These are phyloP conservation scores for Micromonas pusilla DNA, from an alignment of 139 green algal species.

Conservation along the genomic window DNA sequence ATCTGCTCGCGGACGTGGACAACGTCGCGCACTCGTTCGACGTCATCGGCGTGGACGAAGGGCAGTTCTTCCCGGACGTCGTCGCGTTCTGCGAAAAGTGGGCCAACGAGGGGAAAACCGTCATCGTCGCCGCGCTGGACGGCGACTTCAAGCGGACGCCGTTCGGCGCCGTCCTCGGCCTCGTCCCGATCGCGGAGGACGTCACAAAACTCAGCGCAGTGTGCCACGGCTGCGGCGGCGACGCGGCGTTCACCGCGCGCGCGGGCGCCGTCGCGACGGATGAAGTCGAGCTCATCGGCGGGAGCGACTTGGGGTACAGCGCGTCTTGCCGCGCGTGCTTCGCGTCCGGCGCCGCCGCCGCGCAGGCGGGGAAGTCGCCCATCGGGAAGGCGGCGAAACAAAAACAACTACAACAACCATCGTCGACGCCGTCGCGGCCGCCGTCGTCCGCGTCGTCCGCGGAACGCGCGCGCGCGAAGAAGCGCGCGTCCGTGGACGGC, in stretches of 20 bases:
- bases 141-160: conserved; percentile 27
- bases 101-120: conserved; percentile 31
- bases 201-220: conserved; percentile 34
- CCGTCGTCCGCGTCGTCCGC: neutral
- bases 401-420: neutral
- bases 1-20: conserved; percentile 22
- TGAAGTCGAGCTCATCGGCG: neutral
- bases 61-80: conserved; percentile 36
- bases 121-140: conserved; percentile 36
- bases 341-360: too few relatives aligned
- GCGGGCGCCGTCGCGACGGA: neutral
- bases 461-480: neutral
- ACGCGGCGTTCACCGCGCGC: conserved; percentile 32
- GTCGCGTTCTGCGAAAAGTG: conserved; percentile 32
- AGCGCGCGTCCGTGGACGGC: neutral
- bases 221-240: conserved; percentile 23
- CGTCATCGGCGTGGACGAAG: conserved; percentile 38
- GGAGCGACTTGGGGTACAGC: neutral
- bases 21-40: conserved; percentile 30
- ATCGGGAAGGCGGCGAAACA: too few relatives aligned
- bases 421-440: neutral
- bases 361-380: too few relatives aligned
- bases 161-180: conserved; percentile 24
- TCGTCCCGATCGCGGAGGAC: conserved; percentile 35
- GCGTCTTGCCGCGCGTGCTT: neutral